Percentiles rank a stretch among this genome's conserved stretches.
Evolutionary conservation across 345 rosid species (phyloP).

Genomic region (Ceriops zippeliana): DNA sequence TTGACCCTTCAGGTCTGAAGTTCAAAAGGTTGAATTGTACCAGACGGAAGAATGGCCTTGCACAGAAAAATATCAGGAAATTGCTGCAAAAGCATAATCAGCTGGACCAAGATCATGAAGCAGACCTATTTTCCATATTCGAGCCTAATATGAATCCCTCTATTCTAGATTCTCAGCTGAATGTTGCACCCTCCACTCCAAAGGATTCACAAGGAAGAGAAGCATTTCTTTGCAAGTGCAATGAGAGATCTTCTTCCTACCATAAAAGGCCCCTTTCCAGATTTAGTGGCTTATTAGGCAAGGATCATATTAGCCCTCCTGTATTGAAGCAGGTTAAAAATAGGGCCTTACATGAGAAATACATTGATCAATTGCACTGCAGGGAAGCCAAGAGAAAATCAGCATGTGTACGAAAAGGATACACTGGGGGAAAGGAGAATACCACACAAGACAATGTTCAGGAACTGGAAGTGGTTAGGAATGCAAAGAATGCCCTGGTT

Average conservation of each 20-base stretch:
- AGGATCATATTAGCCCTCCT: conserved; percentile 49
- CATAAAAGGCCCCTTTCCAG: conserved; percentile 37
- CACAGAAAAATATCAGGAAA: conserved; percentile 53
- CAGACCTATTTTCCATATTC: conserved; percentile 66
- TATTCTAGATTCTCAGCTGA: conserved; percentile 14
- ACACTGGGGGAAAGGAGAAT: conserved; percentile 44
- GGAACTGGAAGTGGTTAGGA: conserved; percentile 38
- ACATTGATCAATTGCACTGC: conserved; percentile 60
- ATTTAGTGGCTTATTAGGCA: conserved; percentile 27
- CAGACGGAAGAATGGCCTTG: conserved; percentile 35
- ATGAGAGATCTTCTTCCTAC: conserved; percentile 36
- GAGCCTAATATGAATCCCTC: conserved; percentile 45
- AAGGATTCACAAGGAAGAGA: conserved; percentile 28
- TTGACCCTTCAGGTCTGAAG: conserved; percentile 37
- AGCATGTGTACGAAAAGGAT: conserved; percentile 23
- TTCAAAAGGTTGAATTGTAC: conserved; percentile 28
- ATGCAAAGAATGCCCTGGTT: conserved; percentile 51
- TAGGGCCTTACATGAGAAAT: conserved; percentile 72
- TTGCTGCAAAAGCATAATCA: conserved; percentile 52
- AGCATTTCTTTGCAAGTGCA: conserved; percentile 37
- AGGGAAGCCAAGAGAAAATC: conserved; percentile 81
- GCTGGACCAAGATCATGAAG: conserved; percentile 43
- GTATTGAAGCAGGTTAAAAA: conserved; percentile 63
- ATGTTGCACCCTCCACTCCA: conserved; percentile 46
- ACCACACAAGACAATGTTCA: conserved; percentile 19